Evolutionary conservation across 805 yeast species (phyloP), one percentile per base, ranked within the genome.

Genomic region (Candida parachauliodes): DNA sequence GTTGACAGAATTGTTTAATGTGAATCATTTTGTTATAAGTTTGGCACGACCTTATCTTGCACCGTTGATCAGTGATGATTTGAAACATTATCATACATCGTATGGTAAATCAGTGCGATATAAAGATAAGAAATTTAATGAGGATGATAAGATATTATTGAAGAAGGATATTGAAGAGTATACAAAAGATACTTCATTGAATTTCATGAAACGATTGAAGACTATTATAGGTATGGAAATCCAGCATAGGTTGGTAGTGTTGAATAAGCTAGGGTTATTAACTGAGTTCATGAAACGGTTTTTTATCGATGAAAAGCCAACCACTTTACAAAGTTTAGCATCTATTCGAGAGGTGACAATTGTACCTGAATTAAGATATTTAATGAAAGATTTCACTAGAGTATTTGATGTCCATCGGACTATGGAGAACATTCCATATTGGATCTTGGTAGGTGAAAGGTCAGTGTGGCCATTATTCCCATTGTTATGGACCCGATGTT

Each of bases 391-490:
- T 47, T 76, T 87, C 43, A 81, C 88, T 30, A 68, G 88, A 47
- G 81, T 88, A 0, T 76, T 88, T 51, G 95, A 88, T 53, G 82
- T 85, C 3, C 81, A 81, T 49, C 73, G 82, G 48, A 70, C 79
- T 18, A 59, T 66, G 52, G 83, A 78, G 41, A 88, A 87, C 55
- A 82, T 88, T 16, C 83, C 88, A 4, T 87, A 88, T 54, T 91
- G 97, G 95, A 79, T 88, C 10, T 65, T 75, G 36, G 87, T 89
- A 22, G 98, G 98, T 4, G 97, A 91, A 57, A 70, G 83, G 45
- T 83, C 95, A 30, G 88, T 88, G 1, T 93, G 98, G 98, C 95
- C 96, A 1, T 75, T 87, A 36, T 69, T 87, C 43, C 87, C 96
- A 0, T 65, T 88, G 25, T 68, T 93, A 21, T 81, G 88, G 79